Base-by-base conservation (phyloP, 768 basidiomycete genomes). In the Lactarius sp. region DNA sequence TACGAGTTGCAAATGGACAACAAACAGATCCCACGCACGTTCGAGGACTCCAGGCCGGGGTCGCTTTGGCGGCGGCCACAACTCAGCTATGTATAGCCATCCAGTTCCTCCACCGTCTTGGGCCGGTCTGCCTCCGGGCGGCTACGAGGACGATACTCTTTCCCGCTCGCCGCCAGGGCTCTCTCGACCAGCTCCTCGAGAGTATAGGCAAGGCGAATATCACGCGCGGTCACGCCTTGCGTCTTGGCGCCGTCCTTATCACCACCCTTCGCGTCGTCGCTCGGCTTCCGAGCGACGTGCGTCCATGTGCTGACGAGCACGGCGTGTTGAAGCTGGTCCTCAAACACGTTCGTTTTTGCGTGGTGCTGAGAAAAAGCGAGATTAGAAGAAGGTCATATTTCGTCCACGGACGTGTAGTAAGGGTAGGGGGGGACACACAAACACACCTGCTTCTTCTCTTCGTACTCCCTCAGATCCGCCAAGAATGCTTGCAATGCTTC, bases 241-340 rank as follows among this genome's bases (percentile, higher is more conserved):
- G 3, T 60, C 49, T 56, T 46, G 31, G 12, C 20, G n/a, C 47
- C 22, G 2, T 49, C 20, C 46, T 47, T 20, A 1, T 41, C 36
- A 13, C 33, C 7, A 18, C n/a, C 36, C 13, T 31, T 13, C 2
- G n/a, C 41, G 49, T 20, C 49, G 7, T 7, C 20, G 22, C 47
- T 39, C 42, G 39, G 22, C 14, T 37, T 31, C 42, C 34, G 59
- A 8, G 64, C 64, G 10, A 52, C 64, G 50, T 65, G 64, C 13
- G 64, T 65, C 64, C 64, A 65, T 7, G 64, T 60, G 8, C 42
- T 60, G 49, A 65, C 59, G 13, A 65, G 41, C 16, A 65, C 59
- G 14, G 64, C 47, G 13, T 51, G 54, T 20, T 65, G 41, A 14
- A 18, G 41, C 13, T 65, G 33, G 16, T 31, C 49, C 18, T 39